These are phyloP conservation scores for Acephala macrosclerotiorum DNA, from an alignment of 2,329 filamentous ascomycete genomes.

Conservation along the genomic window DNA sequence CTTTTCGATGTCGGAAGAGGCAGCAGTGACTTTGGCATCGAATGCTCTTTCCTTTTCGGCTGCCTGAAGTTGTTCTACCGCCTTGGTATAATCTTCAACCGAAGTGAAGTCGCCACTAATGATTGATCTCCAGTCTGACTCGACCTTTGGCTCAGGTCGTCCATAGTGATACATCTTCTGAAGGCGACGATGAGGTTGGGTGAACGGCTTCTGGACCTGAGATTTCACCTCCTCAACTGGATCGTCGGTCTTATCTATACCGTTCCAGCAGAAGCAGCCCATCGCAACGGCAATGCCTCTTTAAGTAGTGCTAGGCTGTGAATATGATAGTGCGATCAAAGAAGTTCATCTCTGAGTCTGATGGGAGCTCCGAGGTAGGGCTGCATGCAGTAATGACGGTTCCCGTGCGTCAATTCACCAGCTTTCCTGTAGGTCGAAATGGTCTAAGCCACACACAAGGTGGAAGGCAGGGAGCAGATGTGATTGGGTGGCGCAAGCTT, in stretches of 20 bases:
- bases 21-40: slow-evolving; percentile 37
- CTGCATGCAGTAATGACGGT: no score
- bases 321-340: no score
- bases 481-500: not conserved
- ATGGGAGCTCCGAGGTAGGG: no score
- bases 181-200: slow-evolving; percentile 32
- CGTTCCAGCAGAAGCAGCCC: slow-evolving; percentile 36
- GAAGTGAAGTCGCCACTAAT: slow-evolving; percentile 25
- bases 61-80: slow-evolving; percentile 32
- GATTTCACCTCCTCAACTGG: slow-evolving; percentile 34
- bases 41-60: slow-evolving; percentile 40
- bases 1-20: slow-evolving; percentile 39
- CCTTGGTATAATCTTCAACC: slow-evolving; percentile 35
- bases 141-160: slow-evolving; percentile 24
- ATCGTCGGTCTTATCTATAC: slow-evolving; percentile 38
- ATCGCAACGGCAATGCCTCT: slow-evolving; percentile 35
- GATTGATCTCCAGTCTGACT: slow-evolving; percentile 26
- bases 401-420: no score
- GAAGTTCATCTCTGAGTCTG: no score
- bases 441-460: not conserved
- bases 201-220: slow-evolving; percentile 26
- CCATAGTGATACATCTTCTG: slow-evolving; percentile 39
- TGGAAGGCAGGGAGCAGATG: not conserved
- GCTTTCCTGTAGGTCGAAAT: no score
- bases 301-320: not conserved